A percentile compares a stretch with the other conserved stretches of the same genome.
Conservation (phyloP, 2,329 filamentous ascomycete genomes). For the Pyrenophora graminea region DNA sequence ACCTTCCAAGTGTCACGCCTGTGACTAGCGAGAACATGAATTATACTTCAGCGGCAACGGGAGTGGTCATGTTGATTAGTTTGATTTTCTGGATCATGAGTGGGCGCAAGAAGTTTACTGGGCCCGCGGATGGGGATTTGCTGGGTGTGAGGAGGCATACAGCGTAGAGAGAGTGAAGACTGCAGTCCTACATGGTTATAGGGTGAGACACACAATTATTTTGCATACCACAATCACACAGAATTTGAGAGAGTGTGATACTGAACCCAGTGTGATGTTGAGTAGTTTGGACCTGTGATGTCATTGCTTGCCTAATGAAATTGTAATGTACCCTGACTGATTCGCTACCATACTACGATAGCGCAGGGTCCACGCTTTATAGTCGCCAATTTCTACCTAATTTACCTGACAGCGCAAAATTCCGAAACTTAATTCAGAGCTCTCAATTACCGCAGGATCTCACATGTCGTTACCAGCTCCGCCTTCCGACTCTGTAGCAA, state of each 20-base stretch:
- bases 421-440: too few relatives aligned
- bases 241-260: too few relatives aligned
- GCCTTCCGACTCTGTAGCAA: too few relatives aligned
- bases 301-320: too few relatives aligned
- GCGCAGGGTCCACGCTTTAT: neutral
- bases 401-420: neutral
- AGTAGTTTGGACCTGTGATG: too few relatives aligned
- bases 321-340: too few relatives aligned
- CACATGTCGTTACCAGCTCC: neutral
- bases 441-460: neutral
- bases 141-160: conserved; percentile 1
- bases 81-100: conserved; percentile 58
- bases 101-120: conserved; percentile 56
- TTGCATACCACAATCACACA: too few relatives aligned
- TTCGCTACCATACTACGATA: neutral
- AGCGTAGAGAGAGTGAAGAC: neutral
- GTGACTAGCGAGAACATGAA: conserved; percentile 63
- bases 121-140: conserved; percentile 46
- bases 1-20: conserved; percentile 57
- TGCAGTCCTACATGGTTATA: too few relatives aligned
- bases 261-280: too few relatives aligned
- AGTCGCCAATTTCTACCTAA: too few relatives aligned
- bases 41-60: conserved; percentile 61
- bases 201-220: neutral
- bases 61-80: conserved; percentile 58